Conservation (phyloP, 2,329 filamentous ascomycete genomes). For the Sporothrix mexicana region DNA sequence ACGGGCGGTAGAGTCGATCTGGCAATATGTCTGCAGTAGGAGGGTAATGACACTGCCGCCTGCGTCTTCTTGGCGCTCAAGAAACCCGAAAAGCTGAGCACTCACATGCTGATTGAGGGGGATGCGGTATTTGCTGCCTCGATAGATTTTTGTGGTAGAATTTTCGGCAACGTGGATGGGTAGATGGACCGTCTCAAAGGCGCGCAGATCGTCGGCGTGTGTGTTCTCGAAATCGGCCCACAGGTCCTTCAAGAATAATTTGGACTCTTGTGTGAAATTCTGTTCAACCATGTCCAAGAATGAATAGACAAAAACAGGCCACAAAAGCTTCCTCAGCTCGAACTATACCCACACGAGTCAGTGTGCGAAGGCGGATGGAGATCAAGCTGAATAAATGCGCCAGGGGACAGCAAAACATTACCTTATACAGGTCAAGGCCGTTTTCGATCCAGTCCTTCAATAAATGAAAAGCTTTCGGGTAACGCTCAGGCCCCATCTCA, state of each 20-base stretch:
- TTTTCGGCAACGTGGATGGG: slow-evolving; percentile 81
- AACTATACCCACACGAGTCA: slow-evolving; percentile 58
- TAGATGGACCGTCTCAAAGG: slow-evolving; percentile 74
- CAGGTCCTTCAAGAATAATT: slow-evolving; percentile 73
- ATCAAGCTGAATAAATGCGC: too few species aligned
- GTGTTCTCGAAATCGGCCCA: slow-evolving; percentile 73
- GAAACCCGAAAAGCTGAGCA: slow-evolving; percentile 81
- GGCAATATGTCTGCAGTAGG: slow-evolving; percentile 68
- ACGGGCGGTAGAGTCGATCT: slow-evolving; percentile 62
- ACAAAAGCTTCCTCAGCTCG: slow-evolving; percentile 84
- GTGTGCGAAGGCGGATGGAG: background rate
- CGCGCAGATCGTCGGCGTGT: slow-evolving; percentile 79
- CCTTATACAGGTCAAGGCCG: slow-evolving; percentile 92
- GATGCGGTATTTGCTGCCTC: slow-evolving; percentile 84
- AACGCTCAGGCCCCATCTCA: slow-evolving; percentile 76
- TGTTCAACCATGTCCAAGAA: slow-evolving; percentile 80
- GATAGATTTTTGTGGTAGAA: slow-evolving; percentile 78
- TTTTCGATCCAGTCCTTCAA: slow-evolving; percentile 87
- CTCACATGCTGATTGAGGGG: slow-evolving; percentile 87
- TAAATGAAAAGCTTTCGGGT: slow-evolving; percentile 73
- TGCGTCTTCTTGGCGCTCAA: slow-evolving; percentile 83
- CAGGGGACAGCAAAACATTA: slow-evolving; percentile 45
- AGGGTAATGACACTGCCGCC: slow-evolving; percentile 80
- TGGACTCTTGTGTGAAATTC: slow-evolving; percentile 73
- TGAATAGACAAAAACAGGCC: slow-evolving; percentile 94